These are phyloP conservation scores for Metschnikowia picachoensis DNA, from an alignment of 805 yeast genomes.

Conservation along the genomic window DNA sequence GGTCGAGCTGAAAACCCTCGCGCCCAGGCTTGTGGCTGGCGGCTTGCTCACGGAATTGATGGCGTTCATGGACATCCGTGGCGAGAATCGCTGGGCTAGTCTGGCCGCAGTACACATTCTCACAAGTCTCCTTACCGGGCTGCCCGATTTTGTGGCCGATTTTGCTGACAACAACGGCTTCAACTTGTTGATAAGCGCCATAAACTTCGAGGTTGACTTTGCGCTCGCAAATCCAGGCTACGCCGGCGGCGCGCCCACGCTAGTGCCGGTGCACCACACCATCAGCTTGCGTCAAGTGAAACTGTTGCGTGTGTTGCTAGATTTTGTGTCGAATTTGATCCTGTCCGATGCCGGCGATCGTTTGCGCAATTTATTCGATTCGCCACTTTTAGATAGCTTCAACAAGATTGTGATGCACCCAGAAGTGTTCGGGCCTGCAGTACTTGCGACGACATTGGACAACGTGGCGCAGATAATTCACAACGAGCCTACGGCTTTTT, in stretches of 20 bases:
- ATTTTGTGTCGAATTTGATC: slow-evolving; percentile 59
- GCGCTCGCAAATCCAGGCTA: slow-evolving; percentile 56
- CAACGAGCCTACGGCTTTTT: slow-evolving; percentile 86
- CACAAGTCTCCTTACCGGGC: slow-evolving; percentile 41
- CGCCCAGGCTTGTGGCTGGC: slow-evolving; percentile 61
- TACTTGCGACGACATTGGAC: slow-evolving; percentile 58
- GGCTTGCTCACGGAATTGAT: slow-evolving; percentile 68
- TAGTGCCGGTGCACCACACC: slow-evolving; percentile 45
- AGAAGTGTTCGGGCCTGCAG: slow-evolving; percentile 59
- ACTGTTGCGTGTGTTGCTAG: slow-evolving; percentile 46
- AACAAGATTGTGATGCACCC: slow-evolving; percentile 57
- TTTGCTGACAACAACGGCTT: slow-evolving; percentile 71
- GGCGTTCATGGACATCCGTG: slow-evolving; percentile 52
- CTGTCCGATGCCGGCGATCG: slow-evolving; percentile 79
- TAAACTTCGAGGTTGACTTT: slow-evolving; percentile 61
- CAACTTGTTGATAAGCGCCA: slow-evolving; percentile 50
- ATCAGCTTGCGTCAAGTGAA: slow-evolving; percentile 60
- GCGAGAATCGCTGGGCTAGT: slow-evolving; percentile 51
- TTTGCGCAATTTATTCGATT: slow-evolving; percentile 80
- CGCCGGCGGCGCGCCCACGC: slow-evolving; percentile 56
- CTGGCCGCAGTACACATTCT: slow-evolving; percentile 62
- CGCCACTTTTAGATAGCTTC: slow-evolving; percentile 64
- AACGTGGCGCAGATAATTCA: slow-evolving; percentile 70
- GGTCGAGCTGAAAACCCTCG: slow-evolving; percentile 51
- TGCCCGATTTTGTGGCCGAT: slow-evolving; percentile 51